Percentiles rank a stretch among this genome's conserved stretches.
These are phyloP conservation scores for Pseudonitzschia multiseries DNA, from an alignment of 108 stramenopile genomes.

Conservation along the genomic window DNA sequence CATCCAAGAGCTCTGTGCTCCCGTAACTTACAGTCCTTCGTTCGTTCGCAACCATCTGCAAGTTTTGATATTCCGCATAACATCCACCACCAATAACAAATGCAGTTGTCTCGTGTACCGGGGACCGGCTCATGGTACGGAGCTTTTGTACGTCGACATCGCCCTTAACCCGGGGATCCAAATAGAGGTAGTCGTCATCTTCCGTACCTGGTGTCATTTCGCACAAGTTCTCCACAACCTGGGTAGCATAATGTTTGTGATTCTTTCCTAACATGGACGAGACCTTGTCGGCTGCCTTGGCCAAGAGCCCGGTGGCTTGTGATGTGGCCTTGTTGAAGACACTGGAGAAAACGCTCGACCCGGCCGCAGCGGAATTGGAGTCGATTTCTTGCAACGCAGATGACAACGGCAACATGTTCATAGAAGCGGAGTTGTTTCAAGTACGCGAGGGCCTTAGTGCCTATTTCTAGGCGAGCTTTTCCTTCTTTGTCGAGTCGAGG, in stretches of 20 bases:
- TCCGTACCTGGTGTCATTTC: slow-evolving; percentile 89
- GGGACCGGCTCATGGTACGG: slow-evolving; percentile 62
- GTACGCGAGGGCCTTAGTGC: slow-evolving; percentile 73
- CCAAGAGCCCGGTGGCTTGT: slow-evolving; percentile 88
- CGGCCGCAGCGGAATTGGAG: slow-evolving; percentile 37
- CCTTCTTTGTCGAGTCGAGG: slow-evolving; percentile 65
- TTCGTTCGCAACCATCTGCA: slow-evolving; percentile 87
- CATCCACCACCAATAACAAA: slow-evolving; percentile 97
- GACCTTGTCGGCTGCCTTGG: slow-evolving; percentile 91
- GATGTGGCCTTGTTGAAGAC: slow-evolving; percentile 90
- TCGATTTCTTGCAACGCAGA: slow-evolving; percentile 58
- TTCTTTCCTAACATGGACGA: slow-evolving; percentile 88
- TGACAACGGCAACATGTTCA: slow-evolving; percentile 84
- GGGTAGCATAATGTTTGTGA: slow-evolving; percentile 85
- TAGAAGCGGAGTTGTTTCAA: slow-evolving; percentile 83
- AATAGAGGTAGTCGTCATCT: slow-evolving; percentile 92
- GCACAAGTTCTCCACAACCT: slow-evolving; percentile 91
- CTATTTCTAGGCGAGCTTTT: slow-evolving; percentile 45
- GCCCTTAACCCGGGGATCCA: slow-evolving; percentile 93
- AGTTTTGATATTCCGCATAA: slow-evolving; percentile 96
- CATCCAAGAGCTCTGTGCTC: slow-evolving; percentile 89
- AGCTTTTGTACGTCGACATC: slow-evolving; percentile 78
- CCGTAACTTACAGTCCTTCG: slow-evolving; percentile 89
- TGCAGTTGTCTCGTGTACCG: slow-evolving; percentile 86
- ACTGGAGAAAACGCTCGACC: slow-evolving; percentile 54